Base-by-base conservation (phyloP, 2,329 filamentous ascomycete genomes). In the Scedosporium apiospermum region DNA sequence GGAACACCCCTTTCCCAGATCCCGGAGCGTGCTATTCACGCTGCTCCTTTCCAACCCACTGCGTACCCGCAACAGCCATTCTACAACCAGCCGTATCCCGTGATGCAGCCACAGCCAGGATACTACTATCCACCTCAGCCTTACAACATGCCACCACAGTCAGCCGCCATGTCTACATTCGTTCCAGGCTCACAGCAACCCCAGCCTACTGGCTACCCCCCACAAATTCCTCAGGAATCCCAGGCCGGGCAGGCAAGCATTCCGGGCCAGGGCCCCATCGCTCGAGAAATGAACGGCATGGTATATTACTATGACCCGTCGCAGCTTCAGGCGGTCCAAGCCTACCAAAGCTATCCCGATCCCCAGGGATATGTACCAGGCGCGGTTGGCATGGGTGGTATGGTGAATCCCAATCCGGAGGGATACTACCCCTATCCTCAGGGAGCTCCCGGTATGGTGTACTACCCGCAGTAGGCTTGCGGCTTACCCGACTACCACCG, bases 231-330 rank as follows among this genome's bases (percentile, higher is more conserved):
- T 21, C 49, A 58, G 44, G 61, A 62, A 42, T 26, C 62, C 27
- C 26, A 57, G 49, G 66, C 63, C 30, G 68, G 72, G n/a, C 74
- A 76, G 58, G 67, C 70, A 30, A 67, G 66, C 41, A 67, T 65
- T n/a, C 69, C 69, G 34, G 69, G 71, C 34, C 69, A 78, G 18
- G 83, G 79, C 66, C 73, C 86, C 51, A 83, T 88, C 58, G 91
- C 91, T 0, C 93, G 97, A 73, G 93, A 98, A 77, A 87, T 88
- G 66, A 96, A 96, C 68, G 95, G 95, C 65, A 98, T 96, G 83
- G 92, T 96, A 0, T 98, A 96, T 74, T 99, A 96, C 72, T 93
- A 92, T 69, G 90, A 96, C 70, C 82, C 90, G 6, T 82, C 87
- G n/a, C 88, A 92, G 70, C 77, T 93, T 58, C 78, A 84, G 27